A percentile compares a stretch with the other conserved stretches of the same genome.
phyloP scores from a whole-genome alignment of 805 yeast genomes.

The Metschnikowia kofuensis region DNA sequence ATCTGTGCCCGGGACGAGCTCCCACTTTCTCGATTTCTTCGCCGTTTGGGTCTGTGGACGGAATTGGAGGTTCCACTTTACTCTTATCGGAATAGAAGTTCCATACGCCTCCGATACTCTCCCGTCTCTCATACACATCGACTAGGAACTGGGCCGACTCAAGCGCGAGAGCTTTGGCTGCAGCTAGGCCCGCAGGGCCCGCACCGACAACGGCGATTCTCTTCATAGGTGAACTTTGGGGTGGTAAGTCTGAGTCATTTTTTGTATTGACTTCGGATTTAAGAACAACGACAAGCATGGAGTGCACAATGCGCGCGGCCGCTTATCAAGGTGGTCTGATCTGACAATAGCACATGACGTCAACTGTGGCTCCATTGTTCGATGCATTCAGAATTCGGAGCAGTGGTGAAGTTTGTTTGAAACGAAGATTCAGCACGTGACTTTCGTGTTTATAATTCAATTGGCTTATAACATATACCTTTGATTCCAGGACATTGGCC shows the following conservation, averaged over 20 bases:
- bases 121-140: conserved; percentile 58
- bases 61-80: conserved; percentile 19
- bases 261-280: too few relatives aligned
- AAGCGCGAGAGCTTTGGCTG: conserved; percentile 57
- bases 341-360: too few relatives aligned
- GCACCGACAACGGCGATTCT: conserved; percentile 69
- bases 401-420: too few relatives aligned
- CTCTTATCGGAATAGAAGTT: conserved; percentile 41
- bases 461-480: too few relatives aligned
- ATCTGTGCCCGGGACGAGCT: conserved; percentile 3
- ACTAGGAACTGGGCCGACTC: conserved; percentile 48
- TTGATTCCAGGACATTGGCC: too few relatives aligned
- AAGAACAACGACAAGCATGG: neutral
- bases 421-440: too few relatives aligned
- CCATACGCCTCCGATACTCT: conserved; percentile 80
- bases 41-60: conserved; percentile 21
- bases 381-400: too few relatives aligned
- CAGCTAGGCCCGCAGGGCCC: conserved; percentile 72
- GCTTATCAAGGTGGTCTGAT: neutral
- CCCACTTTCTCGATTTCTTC: conserved; percentile 1
- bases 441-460: too few relatives aligned
- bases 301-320: neutral
- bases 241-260: too few relatives aligned
- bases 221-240: neutral
- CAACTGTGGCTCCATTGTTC: too few relatives aligned